Evolutionary conservation across 129 eudicot genomes (phyloP).

Genomic region (Calendula officinalis): DNA sequence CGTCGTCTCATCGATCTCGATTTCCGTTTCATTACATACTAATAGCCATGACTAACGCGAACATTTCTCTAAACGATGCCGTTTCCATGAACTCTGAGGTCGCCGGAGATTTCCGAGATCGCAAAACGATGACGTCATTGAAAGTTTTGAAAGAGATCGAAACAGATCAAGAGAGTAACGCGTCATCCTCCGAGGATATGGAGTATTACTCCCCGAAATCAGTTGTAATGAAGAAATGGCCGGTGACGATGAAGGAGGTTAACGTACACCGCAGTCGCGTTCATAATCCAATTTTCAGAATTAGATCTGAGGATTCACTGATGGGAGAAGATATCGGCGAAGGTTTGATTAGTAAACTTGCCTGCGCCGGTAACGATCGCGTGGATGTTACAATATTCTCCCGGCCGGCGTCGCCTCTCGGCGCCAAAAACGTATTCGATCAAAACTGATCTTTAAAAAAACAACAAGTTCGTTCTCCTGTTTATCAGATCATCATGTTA

Average conservation of each 20-base stretch:
- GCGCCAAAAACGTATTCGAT: conserved; percentile 29
- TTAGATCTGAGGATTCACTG: conserved; percentile 58
- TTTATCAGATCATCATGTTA: conserved; percentile 24
- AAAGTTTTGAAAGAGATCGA: conserved; percentile 29
- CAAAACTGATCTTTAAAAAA: conserved; percentile 16
- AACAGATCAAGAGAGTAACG: conserved; percentile 48
- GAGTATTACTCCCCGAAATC: conserved; percentile 54
- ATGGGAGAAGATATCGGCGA: conserved; percentile 43
- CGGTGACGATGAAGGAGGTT: conserved; percentile 25
- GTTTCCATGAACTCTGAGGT: conserved; percentile 12
- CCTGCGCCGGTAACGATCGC: background rate
- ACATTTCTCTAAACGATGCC: conserved; percentile 12
- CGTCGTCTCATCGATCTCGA: too few relatives aligned
- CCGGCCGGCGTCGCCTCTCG: conserved; percentile 62
- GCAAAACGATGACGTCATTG: conserved; percentile 16
- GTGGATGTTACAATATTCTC: conserved; percentile 19
- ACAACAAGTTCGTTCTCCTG: conserved; percentile 2
- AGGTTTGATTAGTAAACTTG: conserved; percentile 18
- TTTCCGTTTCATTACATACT: background rate
- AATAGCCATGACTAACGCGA: conserved; percentile 21
- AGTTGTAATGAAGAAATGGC: conserved; percentile 32
- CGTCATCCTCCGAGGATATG: conserved; percentile 46
- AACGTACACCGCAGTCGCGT: conserved; percentile 14
- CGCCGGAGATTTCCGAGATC: conserved; percentile 11
- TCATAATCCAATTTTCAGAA: conserved; percentile 52